Evolutionary conservation across 2,329 filamentous ascomycete species (phyloP), one percentile per base, ranked within the genome.

Genomic region (Pseudogymnoascus sp.): DNA sequence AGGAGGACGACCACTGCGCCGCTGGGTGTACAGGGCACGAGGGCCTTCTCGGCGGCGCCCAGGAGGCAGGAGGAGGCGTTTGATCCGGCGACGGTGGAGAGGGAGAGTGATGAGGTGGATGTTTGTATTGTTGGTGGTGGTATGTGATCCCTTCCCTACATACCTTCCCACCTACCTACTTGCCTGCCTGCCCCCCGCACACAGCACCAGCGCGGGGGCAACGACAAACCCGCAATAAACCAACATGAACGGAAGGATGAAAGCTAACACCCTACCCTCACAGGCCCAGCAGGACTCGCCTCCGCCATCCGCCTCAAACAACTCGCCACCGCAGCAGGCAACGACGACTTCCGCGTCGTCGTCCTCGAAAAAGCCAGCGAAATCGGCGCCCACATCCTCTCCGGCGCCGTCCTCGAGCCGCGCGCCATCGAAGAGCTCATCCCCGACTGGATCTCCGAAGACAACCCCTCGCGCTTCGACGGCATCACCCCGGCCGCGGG

Each of bases 291-390:
- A 62, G 95, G 95, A 65, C 83, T 99, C 69, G 90, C 90, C 70
- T 93, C 95, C 57, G 95, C 93, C 61, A 99, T 99, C 74, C 89
- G 90, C 69, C 80, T 99, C 63, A 98, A 98, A 81, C 93, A 99
- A 77, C 82, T 97, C 61, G 95, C 95, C 70, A 97, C 93, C 73
- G 92, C 93, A 73, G 91, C 90, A 36, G 93, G 95, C 67, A 96
- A 98, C 76, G 92, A 98, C 67, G 93, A 97, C 67, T 98, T 99
- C 75, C 85, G 95, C 36, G 93, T 99, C 10, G 80, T 99, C 65
- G 80, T 99, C 39, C 81, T 99, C 65, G 95, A 99, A 75, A 99
- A 99, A 79, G 92, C 95, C 2, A 92, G 93, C 67, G 95, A 99
- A 76, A 79, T 99, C 65, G 95, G 95, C 62, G 93, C 93, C 28